These are phyloP conservation scores for Solanum chmielewskii DNA, from an alignment of 257 asterid genomes.

Conservation along the genomic window DNA sequence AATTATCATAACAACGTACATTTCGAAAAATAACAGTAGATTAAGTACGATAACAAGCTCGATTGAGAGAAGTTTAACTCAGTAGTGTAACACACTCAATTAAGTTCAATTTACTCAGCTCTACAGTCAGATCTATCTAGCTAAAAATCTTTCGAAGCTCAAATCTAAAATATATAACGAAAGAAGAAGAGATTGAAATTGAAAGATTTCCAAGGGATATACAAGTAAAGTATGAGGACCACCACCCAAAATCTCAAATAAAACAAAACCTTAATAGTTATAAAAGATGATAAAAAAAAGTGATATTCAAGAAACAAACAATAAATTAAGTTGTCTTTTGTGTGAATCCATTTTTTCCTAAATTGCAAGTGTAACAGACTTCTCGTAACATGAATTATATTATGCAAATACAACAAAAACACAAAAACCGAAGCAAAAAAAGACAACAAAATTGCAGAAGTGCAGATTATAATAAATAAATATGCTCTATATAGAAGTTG, in stretches of 20 bases:
- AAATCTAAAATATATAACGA: background rate
- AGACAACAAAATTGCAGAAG: too few species aligned
- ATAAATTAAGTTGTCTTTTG: background rate
- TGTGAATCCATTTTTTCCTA: background rate
- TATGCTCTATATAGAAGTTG: background rate
- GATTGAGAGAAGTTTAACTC: rapidly evolving
- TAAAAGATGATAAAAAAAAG: background rate
- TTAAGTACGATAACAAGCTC: background rate
- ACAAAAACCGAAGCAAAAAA: background rate
- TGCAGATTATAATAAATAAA: too few species aligned
- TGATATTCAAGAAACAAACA: background rate
- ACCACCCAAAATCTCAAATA: background rate
- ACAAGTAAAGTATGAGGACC: background rate
- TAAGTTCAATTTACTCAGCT: background rate
- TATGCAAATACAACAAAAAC: background rate
- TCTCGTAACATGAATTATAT: background rate
- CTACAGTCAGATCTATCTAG: background rate
- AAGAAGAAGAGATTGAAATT: background rate
- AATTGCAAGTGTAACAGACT: background rate
- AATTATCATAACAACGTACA: background rate
- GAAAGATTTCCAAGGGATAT: background rate
- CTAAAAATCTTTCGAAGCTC: background rate
- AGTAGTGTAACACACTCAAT: background rate
- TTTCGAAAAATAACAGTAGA: background rate
- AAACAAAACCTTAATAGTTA: background rate